Evolutionary conservation across 495 filamentous ascomycete species (phyloP), one percentile per base, ranked within the genome.

Genomic region (Tuber calosporum): DNA sequence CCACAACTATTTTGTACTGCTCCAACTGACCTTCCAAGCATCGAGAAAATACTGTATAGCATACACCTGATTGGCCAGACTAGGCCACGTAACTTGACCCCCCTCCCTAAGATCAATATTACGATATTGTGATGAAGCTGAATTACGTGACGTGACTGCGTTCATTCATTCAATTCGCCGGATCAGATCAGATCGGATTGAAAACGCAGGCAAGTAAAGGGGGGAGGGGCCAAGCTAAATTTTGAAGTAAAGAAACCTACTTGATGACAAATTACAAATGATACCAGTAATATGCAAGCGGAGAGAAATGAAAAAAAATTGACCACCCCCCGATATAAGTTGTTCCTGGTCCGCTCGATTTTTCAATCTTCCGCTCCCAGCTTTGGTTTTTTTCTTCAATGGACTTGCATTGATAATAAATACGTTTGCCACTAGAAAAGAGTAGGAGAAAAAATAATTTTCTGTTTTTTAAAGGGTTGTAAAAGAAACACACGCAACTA

Each of bases 401-500:
- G 15, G 30, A 58, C 11, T 58, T 34, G 53, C 53, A 62, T 62
- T 34, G 34, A 62, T 62, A 62, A 13, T 62, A 62, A 62, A 13
- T 62, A 62, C 34, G 53, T 62, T 58, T 30, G 53, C 13, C 53
- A 62, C 34, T 34, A 26, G 53, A 62, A 62, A 34, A 62, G 15
- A 34, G 15, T 17, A 11, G 26, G 7, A 53, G 13, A 17, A 15
- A 62, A 62, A 62, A 34, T 3, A 6, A 3, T 62, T 62, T 62
- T 62, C 26, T 62, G 26, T 34, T 62, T 62, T 62, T 62, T 26
- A 34, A 62, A 62, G 13, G 53, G 26, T 17, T 62, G 26, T 30
- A 34, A 62, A 62, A 62, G 26, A 34, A 53, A 77, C 74, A 77
- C 75, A 43, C 45, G 69, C 58, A 34, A 0, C 26, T 62, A 62